These are phyloP conservation scores for Didymella segeticola DNA, from an alignment of 2,329 filamentous ascomycete species.

Conservation along the genomic window DNA sequence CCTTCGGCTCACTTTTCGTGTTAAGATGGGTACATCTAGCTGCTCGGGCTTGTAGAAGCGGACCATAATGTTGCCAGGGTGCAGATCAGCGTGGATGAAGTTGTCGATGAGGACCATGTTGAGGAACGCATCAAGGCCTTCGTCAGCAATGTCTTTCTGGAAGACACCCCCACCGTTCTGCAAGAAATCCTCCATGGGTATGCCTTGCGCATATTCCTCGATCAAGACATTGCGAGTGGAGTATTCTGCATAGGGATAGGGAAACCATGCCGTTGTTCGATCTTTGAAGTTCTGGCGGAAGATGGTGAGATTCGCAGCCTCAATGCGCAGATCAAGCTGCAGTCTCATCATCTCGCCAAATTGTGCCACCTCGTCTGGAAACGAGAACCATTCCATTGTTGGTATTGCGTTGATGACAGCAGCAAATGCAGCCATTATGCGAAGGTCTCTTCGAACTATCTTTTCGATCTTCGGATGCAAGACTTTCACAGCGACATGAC, in stretches of 20 bases:
- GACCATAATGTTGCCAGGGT: conserved; percentile 99
- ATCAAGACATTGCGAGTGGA: conserved; percentile 91
- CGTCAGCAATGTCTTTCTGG: conserved; percentile 91
- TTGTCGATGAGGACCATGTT: conserved; percentile 98
- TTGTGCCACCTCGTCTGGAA: conserved; percentile 91
- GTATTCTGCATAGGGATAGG: conserved; percentile 90
- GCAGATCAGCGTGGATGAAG: conserved; percentile 94
- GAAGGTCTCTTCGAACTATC: conserved; percentile 85
- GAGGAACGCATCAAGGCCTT: conserved; percentile 93
- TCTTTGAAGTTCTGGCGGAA: conserved; percentile 92
- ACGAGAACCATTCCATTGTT: conserved; percentile 95
- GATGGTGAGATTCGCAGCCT: conserved; percentile 84
- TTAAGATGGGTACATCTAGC: conserved; percentile 67
- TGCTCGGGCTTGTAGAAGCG: conserved; percentile 89
- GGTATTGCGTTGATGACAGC: conserved; percentile 82
- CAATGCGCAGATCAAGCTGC: conserved; percentile 94
- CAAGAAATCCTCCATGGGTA: conserved; percentile 87
- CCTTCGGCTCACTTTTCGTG: conserved; percentile 42
- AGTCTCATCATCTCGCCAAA: conserved; percentile 99
- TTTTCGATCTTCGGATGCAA: conserved; percentile 91
- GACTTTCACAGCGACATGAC: conserved; percentile 94
- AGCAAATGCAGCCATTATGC: conserved; percentile 94
- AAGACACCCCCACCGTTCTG: conserved; percentile 91
- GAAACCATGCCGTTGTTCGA: conserved; percentile 93
- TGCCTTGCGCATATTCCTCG: conserved; percentile 94